Evolutionary conservation across 1,284 basidiomycete species (phyloP), one percentile per base, ranked within the genome.

Genomic region (Pseudozyma sp.): DNA sequence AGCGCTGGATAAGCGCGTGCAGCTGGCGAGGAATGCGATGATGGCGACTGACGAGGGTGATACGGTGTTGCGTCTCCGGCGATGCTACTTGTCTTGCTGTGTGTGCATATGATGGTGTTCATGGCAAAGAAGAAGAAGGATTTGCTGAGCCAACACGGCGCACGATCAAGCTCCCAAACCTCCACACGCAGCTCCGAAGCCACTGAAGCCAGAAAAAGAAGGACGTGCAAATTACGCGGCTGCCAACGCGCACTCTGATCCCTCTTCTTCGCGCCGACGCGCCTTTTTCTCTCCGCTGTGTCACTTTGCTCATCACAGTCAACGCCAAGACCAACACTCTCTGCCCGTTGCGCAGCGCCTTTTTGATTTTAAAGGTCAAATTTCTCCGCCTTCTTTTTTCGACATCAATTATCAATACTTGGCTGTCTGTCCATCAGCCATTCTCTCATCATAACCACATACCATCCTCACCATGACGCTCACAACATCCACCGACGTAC

Each of bases 401-500:
- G 24, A 24, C 24, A 24, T 24, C 24, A 24, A 24, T 24, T 24
- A 24, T 24, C 24, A 24, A 4, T 24, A 24, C 24, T 24, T 24
- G 24, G 24, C 24, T 24, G 24, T 24, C 24, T 24, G 24, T 24
- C 24, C 24, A 24, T 24, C 24, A 24, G 24, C 24, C 24, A 24
- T 24, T 24, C 24, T 24, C 24, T 24, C 24, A 24, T 24, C 24
- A 1, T 24, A 4, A 24, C 24, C 24, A 24, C 24, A 24, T 4
- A 24, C 24, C 24, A 1, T 24, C 24, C 34, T 14, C 48, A 45
- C 4, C 3, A 74, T 73, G 70, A 68, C 70, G 29, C 19, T 73
- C 10, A 60, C 65, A 40, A 54, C 48, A 14, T 64, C 61, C 6
- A 64, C 31, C 53, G 35, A 56, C 29, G 46, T 57, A 3, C 60